A percentile compares a stretch with the other conserved stretches of the same genome.
Evolutionary conservation across 495 filamentous ascomycete species (phyloP).

Genomic region (Rhypophila decipiens): DNA sequence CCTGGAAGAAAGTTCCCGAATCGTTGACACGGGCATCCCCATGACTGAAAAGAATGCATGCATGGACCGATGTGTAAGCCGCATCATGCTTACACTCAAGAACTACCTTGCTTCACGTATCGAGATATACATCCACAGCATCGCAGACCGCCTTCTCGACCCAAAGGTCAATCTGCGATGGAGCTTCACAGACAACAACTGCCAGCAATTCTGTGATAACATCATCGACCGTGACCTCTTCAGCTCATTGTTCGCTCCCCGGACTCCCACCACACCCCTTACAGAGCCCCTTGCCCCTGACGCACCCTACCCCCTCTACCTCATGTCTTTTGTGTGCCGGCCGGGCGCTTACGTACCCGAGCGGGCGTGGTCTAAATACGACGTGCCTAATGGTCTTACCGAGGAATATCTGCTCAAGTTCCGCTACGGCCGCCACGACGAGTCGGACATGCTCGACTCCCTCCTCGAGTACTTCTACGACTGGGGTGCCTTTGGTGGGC

Average conservation of each 20-base stretch:
- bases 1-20: too few relatives aligned
- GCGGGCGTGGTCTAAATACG: conserved; percentile 22
- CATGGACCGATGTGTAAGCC: too few relatives aligned
- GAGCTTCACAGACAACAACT: conserved; percentile 25
- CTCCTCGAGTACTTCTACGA: conserved; percentile 38
- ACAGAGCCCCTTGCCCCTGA: too few relatives aligned
- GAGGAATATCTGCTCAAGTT: conserved; percentile 39
- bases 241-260: conserved; percentile 18
- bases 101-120: too few relatives aligned
- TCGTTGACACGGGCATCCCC: too few relatives aligned
- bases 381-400: conserved; percentile 32
- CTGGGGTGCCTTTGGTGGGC: conserved; percentile 34
- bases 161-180: conserved; percentile 13
- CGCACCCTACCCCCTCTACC: too few relatives aligned
- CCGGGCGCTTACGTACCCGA: conserved; percentile 1
- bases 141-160: conserved; percentile 21
- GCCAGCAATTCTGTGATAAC: conserved; percentile 27
- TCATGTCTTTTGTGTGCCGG: conserved; percentile 34
- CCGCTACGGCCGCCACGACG: conserved; percentile 19
- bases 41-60: too few relatives aligned
- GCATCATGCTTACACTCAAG: too few relatives aligned
- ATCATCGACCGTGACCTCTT: conserved; percentile 27
- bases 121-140: too few relatives aligned
- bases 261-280: conserved; percentile 3
- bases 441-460: conserved; percentile 36